These are phyloP conservation scores for Fraxinus cuspidata DNA, from an alignment of 257 asterid species.

Conservation along the genomic window DNA sequence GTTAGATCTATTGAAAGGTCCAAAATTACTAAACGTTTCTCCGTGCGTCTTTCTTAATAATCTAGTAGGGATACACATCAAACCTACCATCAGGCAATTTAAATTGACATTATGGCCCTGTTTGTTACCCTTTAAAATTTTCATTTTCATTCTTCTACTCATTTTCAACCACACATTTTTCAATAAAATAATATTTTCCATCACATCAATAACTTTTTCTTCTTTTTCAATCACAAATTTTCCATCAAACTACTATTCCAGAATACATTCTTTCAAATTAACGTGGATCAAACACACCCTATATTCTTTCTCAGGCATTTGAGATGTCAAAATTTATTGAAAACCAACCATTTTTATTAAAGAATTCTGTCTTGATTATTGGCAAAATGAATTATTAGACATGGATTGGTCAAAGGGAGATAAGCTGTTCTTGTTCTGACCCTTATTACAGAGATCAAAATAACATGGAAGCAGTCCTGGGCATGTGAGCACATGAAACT, in stretches of 20 bases:
- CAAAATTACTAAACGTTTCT: not conserved
- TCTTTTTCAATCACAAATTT: too few relatives aligned
- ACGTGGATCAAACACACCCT: too few relatives aligned
- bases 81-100: not conserved
- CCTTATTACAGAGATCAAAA: conserved; percentile 29
- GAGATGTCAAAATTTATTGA: not conserved
- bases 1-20: not conserved
- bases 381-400: conserved; percentile 35
- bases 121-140: too few relatives aligned
- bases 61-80: not conserved
- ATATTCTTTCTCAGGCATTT: not conserved
- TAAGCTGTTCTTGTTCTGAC: conserved; percentile 28
- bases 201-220: too few relatives aligned
- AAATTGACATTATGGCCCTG: not conserved
- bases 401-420: conserved; percentile 43
- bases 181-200: too few relatives aligned
- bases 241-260: too few relatives aligned
- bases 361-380: conserved; percentile 9
- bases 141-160: too few relatives aligned
- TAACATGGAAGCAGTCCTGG: conserved; percentile 52
- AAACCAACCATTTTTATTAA: not conserved
- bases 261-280: too few relatives aligned
- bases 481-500: conserved; percentile 79
- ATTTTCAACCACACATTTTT: too few relatives aligned
- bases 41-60: not conserved